Base-by-base conservation (phyloP, 441 rosid genomes). In the Bocquillonia castaneifolia region DNA sequence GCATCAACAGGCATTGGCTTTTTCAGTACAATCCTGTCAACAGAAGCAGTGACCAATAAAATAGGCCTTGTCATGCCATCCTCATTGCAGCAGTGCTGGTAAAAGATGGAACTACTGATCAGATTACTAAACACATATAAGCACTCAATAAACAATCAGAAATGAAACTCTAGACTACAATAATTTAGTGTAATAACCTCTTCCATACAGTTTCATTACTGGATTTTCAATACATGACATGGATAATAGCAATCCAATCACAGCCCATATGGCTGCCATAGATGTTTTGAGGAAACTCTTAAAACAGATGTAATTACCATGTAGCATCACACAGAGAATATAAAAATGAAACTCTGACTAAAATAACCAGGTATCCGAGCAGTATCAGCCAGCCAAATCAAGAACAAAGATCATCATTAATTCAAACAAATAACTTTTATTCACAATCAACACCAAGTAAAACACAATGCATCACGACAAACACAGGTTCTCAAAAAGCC, bases 11-110 rank as follows among this genome's bases (percentile, higher is more conserved):
- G 76, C 25, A 91, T 84, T 0, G 96, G 87, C 73, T 88, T 89
- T 85, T 81, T 89, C 53, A 89, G 80, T 37, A 84, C 91, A 54
- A 91, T 88, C 82, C 76, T 84, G 77, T 91, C 86, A 56, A 91
- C 97, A 29, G 97, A 86, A 73, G 96, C 96, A 55, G 97, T 89
- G 34, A 91, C 97, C 62, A 89, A 74, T 77, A 91, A 68, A 29
- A 88, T 78, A 31, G 92, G 97, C 83, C 94, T 82, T 36, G 88
- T 88, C 40, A 86, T 86, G 31, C 87, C 77, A 62, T 86, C 88
- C 61, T 84, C 88, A 59, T 73, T 77, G 64, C 79, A 77, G 52
- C 92, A 85, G 70, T 92, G 97, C 91, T 92, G 75, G n/a, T 72
- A 61, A 74, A 63, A 44, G 71, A 69, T 60, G n/a, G 48, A 78